Evolutionary conservation across 2,329 filamentous ascomycete genomes (phyloP), one percentile per base, ranked within the genome.

Genomic region (Stemphylium beticola): DNA sequence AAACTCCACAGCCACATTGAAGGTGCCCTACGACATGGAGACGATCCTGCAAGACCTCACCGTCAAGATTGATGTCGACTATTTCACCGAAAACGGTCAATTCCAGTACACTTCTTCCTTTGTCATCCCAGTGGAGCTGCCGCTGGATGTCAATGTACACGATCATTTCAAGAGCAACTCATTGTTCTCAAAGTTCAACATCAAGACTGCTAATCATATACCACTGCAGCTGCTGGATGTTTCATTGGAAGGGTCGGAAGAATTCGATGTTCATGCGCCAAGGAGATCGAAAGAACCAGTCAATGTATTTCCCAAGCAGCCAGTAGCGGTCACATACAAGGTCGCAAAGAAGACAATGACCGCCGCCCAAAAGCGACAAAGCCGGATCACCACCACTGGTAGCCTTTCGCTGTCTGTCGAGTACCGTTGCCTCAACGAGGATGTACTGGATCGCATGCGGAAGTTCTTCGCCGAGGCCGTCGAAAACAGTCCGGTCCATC

Each of bases 91-190:
- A 0, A 77, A 84, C 2, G 89, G 87, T 2, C 80, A 78, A 7
- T 90, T 91, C 60, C 80, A 82, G 49, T 89, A 88, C 69, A 83
- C 85, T 14, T 84, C 83, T 14, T 81, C 82, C 7, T 83, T 85
- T 17, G 84, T 82, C 3, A 81, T 96, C 17, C 83, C 87, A 2
- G 88, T 95, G 1, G 84, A 89, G 1, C 80, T 99, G 4, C 91
- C 92, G 0, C 82, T 99, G 3, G 93, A 93, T 3, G 95, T 99
- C 58, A 98, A 98, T 62, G 95, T 99, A 5, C 93, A 98, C 67
- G 95, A 99, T 65, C 86, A 96, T 24, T 98, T 98, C 80, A 96
- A 96, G 71, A 86, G 91, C 59, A 79, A 87, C 7, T 83, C 86
- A 0, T 81, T 98, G 0, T 95, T 95, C 69, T 97, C 93, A 0